Evolutionary conservation across 352 stramenopile genomes (phyloP).

Genomic region (Phytophthora megakarya): DNA sequence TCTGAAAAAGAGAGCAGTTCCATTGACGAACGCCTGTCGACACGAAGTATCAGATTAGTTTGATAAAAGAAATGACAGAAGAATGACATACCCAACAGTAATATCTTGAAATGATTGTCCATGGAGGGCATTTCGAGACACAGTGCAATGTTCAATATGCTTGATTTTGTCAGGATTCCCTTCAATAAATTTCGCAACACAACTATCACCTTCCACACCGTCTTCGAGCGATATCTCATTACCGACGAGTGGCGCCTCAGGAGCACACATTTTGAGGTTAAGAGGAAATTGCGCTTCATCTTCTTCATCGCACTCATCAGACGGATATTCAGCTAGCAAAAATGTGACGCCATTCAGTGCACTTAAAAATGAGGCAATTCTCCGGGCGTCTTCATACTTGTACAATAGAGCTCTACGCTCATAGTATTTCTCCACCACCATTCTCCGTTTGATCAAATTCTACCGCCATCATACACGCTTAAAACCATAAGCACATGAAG

Average conservation of each 20-base stretch:
- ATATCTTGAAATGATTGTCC: conserved; percentile 40
- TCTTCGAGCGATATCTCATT: conserved; percentile 29
- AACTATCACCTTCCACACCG: conserved; percentile 32
- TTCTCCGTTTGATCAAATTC: conserved; percentile 73
- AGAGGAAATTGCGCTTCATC: conserved; percentile 34
- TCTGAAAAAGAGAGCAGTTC: conserved; percentile 23
- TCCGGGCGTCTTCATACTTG: conserved; percentile 61
- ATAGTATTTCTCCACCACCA: conserved; percentile 70
- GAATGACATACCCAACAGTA: conserved; percentile 47
- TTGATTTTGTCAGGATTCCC: conserved; percentile 56
- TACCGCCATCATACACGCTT: conserved; percentile 16
- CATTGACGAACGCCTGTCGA: conserved; percentile 26
- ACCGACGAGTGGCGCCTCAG: conserved; percentile 45
- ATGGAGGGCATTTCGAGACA: conserved; percentile 57
- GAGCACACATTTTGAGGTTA: conserved; percentile 61
- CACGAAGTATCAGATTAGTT: background rate
- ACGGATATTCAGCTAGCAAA: conserved; percentile 43
- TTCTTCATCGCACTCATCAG: conserved; percentile 17
- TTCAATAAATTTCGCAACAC: conserved; percentile 31
- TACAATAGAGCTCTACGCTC: conserved; percentile 60
- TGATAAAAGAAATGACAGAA: background rate
- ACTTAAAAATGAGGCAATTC: conserved; percentile 65
- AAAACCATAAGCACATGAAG: background rate
- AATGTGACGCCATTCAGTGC: conserved; percentile 78
- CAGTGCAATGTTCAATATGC: conserved; percentile 51